A percentile compares a stretch with the other conserved stretches of the same genome.
phyloP scores from a whole-genome alignment of 1,284 basidiomycete genomes.

The Marasmius tenuissimus region DNA sequence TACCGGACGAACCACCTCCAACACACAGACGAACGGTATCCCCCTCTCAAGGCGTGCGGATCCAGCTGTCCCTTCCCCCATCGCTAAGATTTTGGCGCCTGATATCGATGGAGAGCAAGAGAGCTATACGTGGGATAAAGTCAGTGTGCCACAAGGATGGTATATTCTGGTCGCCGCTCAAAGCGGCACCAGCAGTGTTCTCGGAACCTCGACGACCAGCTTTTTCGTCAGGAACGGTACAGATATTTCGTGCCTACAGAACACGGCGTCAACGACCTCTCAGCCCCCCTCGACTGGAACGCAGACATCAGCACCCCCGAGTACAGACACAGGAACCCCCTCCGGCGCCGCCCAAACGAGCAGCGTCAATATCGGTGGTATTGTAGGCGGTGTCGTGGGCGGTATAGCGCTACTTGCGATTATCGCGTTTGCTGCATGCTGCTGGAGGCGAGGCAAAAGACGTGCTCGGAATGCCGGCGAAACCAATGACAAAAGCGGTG shows the following conservation, averaged over 20 bases:
- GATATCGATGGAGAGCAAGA: not conserved
- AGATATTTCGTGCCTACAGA: slow-evolving; percentile 3
- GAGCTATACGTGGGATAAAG: not conserved
- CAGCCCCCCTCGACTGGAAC: not conserved
- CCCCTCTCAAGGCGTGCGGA: not conserved
- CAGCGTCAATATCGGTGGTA: not conserved
- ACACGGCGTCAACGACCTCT: not conserved
- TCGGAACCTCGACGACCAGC: not conserved
- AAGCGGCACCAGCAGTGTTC: not conserved
- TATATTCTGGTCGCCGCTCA: not conserved
- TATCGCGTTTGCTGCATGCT: not conserved
- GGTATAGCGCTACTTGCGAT: not conserved
- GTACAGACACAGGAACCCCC: not conserved
- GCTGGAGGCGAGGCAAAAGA: not conserved
- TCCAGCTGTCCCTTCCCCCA: not conserved
- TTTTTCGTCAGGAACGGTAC: slow-evolving; percentile 3
- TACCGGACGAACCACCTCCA: not conserved
- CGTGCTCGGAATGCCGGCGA: not conserved
- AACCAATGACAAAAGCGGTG: not conserved
- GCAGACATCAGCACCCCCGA: not conserved
- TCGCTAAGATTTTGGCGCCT: not conserved
- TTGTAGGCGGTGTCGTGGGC: not conserved
- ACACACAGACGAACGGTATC: not conserved
- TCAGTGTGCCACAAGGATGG: slow-evolving; percentile 8
- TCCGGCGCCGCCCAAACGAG: not conserved